Evolutionary conservation across 768 basidiomycete species (phyloP), one percentile per base, ranked within the genome.

Genomic region (Phlegmacium glaucopus): DNA sequence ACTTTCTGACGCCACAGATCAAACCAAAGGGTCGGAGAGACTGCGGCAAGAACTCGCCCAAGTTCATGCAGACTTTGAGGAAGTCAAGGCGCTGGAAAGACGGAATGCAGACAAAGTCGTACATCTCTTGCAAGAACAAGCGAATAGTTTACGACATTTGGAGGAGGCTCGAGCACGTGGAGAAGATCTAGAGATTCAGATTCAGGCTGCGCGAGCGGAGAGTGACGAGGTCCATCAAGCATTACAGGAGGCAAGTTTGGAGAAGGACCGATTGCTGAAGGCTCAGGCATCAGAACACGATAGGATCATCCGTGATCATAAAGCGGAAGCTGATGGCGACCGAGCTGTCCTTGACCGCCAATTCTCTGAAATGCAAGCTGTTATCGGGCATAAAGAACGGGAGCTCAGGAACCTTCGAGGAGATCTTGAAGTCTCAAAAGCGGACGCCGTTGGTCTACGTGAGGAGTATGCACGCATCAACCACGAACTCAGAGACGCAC

Each of bases 251-350:
- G 83, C 87, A 2, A 75, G 80, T 35, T 65, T 65, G 52, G 92
- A 96, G 67, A 90, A 91, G 66, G 92, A 95, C 47, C 71, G 84
- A 16, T 70, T 91, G 12, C 67, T 92, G 47, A 79, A 76, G 35
- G 76, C 74, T 3, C 90, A 92, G 61, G 85, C 87, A 6, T 80
- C 78, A 11, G 88, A 80, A 56, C 77, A 80, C 52, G 77, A 79
- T 32, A 70, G 75, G 16, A 72, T 76, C 41, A 81, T 96, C 52
- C 80, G 91, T 1, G 93, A 96, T 61, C 89, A 94, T 57, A 85
- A 88, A 45, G 88, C 88, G 3, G 94, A 98, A 64, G 90, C 93
- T 11, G 92, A 96, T 58, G 90, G 93, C 1, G 94, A 97, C 63
- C 80, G 92, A 7, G 93, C 94, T 0, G 91, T 95, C 11, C 72